Evolutionary conservation across 148 eudicot genomes (phyloP), one percentile per base, ranked within the genome.

Genomic region (Chenopodium formosanum): DNA sequence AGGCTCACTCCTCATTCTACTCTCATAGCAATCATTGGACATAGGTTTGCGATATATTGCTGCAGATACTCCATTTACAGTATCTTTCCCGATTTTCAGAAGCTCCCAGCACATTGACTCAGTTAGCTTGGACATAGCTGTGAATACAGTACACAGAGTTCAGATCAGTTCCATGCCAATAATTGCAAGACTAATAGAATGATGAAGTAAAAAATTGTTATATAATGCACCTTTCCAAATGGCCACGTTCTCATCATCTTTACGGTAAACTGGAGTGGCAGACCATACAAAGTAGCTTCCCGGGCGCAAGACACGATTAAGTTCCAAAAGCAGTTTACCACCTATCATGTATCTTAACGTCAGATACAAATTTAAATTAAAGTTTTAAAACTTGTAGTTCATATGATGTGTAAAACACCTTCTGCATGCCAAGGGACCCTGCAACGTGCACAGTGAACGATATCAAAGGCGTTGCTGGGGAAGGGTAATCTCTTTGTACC

Each of bases 231-330:
- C 94, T 87, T 88, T 82, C 97, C 94, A 91, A 17, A 92, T 91
- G 70, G 75, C 97, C 75, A 80, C 88, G 80, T 90, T 81, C 80
- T 90, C 94, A 0, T 80, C 50, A 31, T 78, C 85, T 34, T 86
- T 87, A 64, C 87, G 89, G 86, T 92, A 92, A 77, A 92, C 91
- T 53, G 97, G 97, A 73, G 97, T 92, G 77, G 97, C 97, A 72
- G 94, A 91, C 97, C 97, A 92, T 46, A 92, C 88, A 82, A 92
- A 91, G 87, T 87, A 89, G 23, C 97, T 91, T 83, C 97, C 97
- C 84, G 97, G 94, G 56, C 97, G 85, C 86, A 92, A 60, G 67
- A 91, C 84, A 80, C 94, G 92, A 62, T 92, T 91, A 53, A 92
- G 88, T 81, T 92, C 97, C 80, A 92, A 84, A 12, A 92, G 90